Evolutionary conservation across 257 asterid genomes (phyloP).

Genomic region (Primulina huaijiensis): DNA sequence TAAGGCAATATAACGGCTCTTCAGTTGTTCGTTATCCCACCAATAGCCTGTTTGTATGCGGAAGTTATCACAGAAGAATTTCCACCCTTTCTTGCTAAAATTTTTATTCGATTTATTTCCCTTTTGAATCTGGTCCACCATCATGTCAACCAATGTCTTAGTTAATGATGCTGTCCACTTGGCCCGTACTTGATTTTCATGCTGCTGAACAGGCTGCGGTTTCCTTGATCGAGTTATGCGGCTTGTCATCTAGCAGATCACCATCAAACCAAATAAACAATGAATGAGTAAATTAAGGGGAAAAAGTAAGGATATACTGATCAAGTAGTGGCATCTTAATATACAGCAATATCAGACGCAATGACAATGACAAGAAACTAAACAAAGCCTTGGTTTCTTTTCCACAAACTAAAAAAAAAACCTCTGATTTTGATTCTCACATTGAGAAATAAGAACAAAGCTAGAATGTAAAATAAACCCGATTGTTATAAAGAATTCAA

Average conservation of each 20-base stretch:
- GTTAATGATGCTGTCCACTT: conserved; percentile 71
- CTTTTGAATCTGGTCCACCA: too few species aligned
- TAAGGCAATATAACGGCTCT: conserved; percentile 59
- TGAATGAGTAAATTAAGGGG: too few species aligned
- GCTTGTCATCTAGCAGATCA: conserved; percentile 56
- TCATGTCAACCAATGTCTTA: too few species aligned
- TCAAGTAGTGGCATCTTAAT: conserved; percentile 7
- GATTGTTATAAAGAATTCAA: too few species aligned
- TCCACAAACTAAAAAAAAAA: background rate
- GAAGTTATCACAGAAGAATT: conserved; percentile 67
- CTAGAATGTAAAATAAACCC: too few species aligned
- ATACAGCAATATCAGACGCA: background rate
- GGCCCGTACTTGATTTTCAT: conserved; percentile 79
- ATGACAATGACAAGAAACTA: conserved; percentile 16
- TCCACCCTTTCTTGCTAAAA: too few species aligned
- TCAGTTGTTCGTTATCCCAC: conserved; percentile 79
- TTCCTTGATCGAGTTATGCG: conserved; percentile 57
- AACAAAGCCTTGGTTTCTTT: conserved; percentile 7
- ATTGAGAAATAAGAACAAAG: too few species aligned
- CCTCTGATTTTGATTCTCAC: background rate
- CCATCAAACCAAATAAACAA: conserved; percentile 21
- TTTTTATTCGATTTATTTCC: too few species aligned
- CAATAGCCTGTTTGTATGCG: conserved; percentile 60
- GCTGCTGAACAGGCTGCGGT: conserved; percentile 37
- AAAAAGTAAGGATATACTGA: background rate